These are phyloP conservation scores for Cadophora sp. DNA, from an alignment of 2,329 filamentous ascomycete genomes.

Conservation along the genomic window DNA sequence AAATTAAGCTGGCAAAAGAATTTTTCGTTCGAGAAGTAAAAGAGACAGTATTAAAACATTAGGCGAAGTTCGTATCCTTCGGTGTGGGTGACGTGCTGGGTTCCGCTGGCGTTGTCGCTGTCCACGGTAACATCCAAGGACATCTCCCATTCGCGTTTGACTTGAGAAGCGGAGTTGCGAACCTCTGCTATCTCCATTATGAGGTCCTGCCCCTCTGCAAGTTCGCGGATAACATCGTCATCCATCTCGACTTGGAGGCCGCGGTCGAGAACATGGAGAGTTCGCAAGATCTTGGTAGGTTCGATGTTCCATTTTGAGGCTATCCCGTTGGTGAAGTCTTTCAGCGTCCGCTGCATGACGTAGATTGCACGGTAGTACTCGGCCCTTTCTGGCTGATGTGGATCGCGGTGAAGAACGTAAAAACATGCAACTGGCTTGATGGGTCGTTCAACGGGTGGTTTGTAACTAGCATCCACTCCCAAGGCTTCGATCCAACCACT, in stretches of 20 bases:
- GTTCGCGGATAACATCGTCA: conserved; percentile 83
- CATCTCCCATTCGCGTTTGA: conserved; percentile 69
- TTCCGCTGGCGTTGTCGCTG: conserved; percentile 37
- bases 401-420: conserved; percentile 70
- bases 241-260: conserved; percentile 87
- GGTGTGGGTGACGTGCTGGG: conserved; percentile 38
- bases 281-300: conserved; percentile 70
- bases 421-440: conserved; percentile 85
- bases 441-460: conserved; percentile 74
- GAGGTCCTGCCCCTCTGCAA: conserved; percentile 94
- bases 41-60: conserved; percentile 43
- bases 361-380: conserved; percentile 86
- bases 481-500: conserved; percentile 90
- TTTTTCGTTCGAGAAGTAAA: background rate
- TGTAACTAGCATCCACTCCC: conserved; percentile 86
- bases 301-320: conserved; percentile 84
- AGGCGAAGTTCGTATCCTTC: conserved; percentile 46
- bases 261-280: conserved; percentile 74
- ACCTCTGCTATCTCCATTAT: conserved; percentile 65
- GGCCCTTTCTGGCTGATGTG: conserved; percentile 53
- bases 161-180: conserved; percentile 44
- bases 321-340: conserved; percentile 75
- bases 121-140: conserved; percentile 54
- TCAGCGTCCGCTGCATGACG: conserved; percentile 75
- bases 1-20: conserved; percentile 16